These are phyloP conservation scores for Magnolia changhungtana DNA, from an alignment of 164 flowering plant genomes.

Conservation along the genomic window DNA sequence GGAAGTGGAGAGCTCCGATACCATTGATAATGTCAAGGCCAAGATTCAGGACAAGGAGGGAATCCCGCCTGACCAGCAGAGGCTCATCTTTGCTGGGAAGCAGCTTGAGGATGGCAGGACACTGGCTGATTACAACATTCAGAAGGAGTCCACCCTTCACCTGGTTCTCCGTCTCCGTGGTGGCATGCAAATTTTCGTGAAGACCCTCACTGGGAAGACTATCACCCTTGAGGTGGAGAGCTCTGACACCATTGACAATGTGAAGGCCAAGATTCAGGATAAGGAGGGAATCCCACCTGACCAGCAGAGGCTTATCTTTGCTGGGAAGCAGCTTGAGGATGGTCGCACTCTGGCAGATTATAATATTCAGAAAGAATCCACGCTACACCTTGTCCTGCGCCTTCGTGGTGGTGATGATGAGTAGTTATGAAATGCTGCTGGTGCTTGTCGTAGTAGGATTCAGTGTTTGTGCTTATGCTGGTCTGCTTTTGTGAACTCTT, in stretches of 20 bases:
- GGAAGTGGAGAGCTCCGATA: slow-evolving; percentile 4
- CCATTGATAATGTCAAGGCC: neutral
- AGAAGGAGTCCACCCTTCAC: slow-evolving; percentile 1
- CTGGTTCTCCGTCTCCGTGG: slow-evolving; percentile 1
- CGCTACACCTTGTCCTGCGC: slow-evolving; percentile 8
- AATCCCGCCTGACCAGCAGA: slow-evolving; percentile 1
- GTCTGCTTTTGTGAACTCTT: no score
- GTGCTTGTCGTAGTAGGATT: no score
- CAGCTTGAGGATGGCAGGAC: slow-evolving; percentile 8
- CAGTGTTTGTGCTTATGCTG: no score
- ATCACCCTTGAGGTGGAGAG: slow-evolving; percentile 7
- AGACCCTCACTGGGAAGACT: slow-evolving; percentile 9
- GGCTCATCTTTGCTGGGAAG: slow-evolving; percentile 3
- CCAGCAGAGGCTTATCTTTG: slow-evolving; percentile 2
- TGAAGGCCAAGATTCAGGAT: neutral
- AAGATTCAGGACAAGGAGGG: slow-evolving; percentile 6
- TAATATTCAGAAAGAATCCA: slow-evolving; percentile 8
- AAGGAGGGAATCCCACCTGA: slow-evolving; percentile 7
- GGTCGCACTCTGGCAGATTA: slow-evolving; percentile 9
- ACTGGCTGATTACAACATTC: neutral
- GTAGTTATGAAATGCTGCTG: no score
- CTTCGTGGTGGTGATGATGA: slow-evolving; percentile 6
- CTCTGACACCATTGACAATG: neutral
- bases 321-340: slow-evolving; percentile 11
- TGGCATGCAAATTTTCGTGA: slow-evolving; percentile 7